A percentile compares a stretch with the other conserved stretches of the same genome.
These are phyloP conservation scores for Toxicodendron radicans DNA, from an alignment of 345 rosid genomes.

Conservation along the genomic window DNA sequence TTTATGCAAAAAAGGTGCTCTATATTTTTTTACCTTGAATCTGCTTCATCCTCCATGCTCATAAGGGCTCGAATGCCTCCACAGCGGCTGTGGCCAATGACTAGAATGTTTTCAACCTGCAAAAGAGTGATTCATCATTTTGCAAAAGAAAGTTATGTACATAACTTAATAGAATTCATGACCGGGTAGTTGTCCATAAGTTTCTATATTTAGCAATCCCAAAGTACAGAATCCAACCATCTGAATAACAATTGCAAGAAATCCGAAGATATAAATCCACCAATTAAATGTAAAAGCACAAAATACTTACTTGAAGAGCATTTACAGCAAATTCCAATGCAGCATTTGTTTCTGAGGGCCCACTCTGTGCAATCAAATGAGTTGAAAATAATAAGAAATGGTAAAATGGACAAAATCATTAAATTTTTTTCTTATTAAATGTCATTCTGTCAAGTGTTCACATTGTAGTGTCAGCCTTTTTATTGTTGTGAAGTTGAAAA, in stretches of 20 bases:
- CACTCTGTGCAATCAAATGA: constrained; percentile 52
- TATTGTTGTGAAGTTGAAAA: background rate
- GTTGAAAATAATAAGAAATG: constrained; percentile 1
- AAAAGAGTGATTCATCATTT: constrained; percentile 6
- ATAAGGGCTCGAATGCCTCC: constrained; percentile 96
- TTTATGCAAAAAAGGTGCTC: background rate
- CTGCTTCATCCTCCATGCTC: constrained; percentile 74
- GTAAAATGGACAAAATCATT: background rate
- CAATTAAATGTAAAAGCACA: background rate
- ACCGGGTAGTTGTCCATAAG: background rate
- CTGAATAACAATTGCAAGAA: background rate
- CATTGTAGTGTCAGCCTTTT: constrained; percentile 3
- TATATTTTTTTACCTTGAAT: constrained; percentile 55
- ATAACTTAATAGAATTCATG: background rate
- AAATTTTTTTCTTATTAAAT: background rate
- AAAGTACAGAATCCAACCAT: background rate
- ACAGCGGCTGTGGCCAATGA: constrained; percentile 92
- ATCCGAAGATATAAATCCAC: background rate
- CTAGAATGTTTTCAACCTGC: constrained; percentile 91
- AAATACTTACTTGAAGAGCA: constrained; percentile 58
- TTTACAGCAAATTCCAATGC: constrained; percentile 94
- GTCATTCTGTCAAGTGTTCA: background rate
- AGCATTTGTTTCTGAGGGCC: constrained; percentile 94
- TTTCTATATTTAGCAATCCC: background rate
- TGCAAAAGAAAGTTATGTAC: background rate